Percentiles rank a stretch among this genome's conserved stretches.
phyloP scores from a whole-genome alignment of 2,329 filamentous ascomycete species.

The Herpotrichia juniperi region DNA sequence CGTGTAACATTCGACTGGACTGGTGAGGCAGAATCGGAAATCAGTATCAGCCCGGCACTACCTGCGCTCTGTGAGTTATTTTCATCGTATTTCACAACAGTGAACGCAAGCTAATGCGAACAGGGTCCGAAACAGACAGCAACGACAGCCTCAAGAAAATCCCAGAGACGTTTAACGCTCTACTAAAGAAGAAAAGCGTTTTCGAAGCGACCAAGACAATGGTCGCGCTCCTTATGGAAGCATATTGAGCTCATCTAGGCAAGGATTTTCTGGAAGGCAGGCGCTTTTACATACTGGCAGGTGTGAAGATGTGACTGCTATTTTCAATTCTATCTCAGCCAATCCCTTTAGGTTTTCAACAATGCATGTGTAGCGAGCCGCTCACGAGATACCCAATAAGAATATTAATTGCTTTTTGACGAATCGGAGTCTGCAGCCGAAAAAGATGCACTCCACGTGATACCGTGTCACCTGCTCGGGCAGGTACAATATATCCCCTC shows the following conservation, averaged over 20 bases:
- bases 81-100: too few relatives aligned
- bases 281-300: too few relatives aligned
- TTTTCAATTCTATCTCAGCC: background rate
- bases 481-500: background rate
- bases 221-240: constrained; percentile 61
- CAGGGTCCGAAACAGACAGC: constrained; percentile 64
- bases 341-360: background rate
- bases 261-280: background rate
- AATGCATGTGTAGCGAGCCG: background rate
- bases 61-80: constrained; percentile 67
- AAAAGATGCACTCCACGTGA: background rate
- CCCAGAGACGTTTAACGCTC: constrained; percentile 64
- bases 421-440: background rate
- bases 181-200: constrained; percentile 62
- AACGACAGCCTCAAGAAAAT: constrained; percentile 63
- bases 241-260: background rate
- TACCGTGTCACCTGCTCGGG: background rate
- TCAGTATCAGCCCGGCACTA: constrained; percentile 61
- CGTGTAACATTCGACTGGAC: constrained; percentile 73
- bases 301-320: background rate
- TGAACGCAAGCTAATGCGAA: constrained; percentile 1
- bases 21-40: constrained; percentile 68
- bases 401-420: background rate
- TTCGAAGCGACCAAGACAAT: constrained; percentile 65
- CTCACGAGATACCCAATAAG: constrained; percentile 1